phyloP scores from a whole-genome alignment of 768 basidiomycete species.

The Leucosporidium scottii region DNA sequence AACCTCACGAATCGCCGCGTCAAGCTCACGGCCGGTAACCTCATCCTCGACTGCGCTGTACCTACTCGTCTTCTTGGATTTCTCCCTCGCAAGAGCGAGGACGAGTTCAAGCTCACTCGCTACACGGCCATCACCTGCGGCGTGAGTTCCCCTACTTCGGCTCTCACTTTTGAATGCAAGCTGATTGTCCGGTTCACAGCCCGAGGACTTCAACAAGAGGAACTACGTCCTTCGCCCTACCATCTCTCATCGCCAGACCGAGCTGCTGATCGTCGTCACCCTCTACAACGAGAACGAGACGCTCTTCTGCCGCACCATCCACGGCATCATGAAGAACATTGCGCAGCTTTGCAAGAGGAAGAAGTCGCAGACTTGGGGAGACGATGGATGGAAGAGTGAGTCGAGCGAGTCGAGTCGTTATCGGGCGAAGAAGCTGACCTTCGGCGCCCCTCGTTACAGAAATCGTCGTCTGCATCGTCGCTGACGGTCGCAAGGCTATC shows the following conservation, averaged over 20 bases:
- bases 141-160: too few species aligned
- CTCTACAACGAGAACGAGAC: slow-evolving; percentile 80
- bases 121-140: slow-evolving; percentile 86
- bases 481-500: slow-evolving; percentile 45
- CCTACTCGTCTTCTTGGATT: slow-evolving; percentile 71
- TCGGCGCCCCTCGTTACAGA: slow-evolving; percentile 15
- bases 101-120: slow-evolving; percentile 65
- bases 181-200: slow-evolving; percentile 37
- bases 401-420: not conserved
- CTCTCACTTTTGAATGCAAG: too few species aligned
- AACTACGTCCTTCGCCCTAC: slow-evolving; percentile 65
- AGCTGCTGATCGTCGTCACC: slow-evolving; percentile 87
- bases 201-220: slow-evolving; percentile 77
- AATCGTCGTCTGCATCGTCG: slow-evolving; percentile 47
- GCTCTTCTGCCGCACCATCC: slow-evolving; percentile 35
- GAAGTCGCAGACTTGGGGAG: slow-evolving; percentile 43
- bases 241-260: slow-evolving; percentile 68
- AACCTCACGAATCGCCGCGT: slow-evolving; percentile 46
- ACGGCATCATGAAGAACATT: slow-evolving; percentile 43
- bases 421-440: too few species aligned
- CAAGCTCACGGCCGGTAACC: slow-evolving; percentile 75
- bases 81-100: slow-evolving; percentile 57
- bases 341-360: slow-evolving; percentile 42
- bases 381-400: slow-evolving; percentile 44
- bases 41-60: slow-evolving; percentile 74